Evolutionary conservation across 1,284 basidiomycete species (phyloP), one percentile per base, ranked within the genome.

Genomic region (Ganoderma sp.): DNA sequence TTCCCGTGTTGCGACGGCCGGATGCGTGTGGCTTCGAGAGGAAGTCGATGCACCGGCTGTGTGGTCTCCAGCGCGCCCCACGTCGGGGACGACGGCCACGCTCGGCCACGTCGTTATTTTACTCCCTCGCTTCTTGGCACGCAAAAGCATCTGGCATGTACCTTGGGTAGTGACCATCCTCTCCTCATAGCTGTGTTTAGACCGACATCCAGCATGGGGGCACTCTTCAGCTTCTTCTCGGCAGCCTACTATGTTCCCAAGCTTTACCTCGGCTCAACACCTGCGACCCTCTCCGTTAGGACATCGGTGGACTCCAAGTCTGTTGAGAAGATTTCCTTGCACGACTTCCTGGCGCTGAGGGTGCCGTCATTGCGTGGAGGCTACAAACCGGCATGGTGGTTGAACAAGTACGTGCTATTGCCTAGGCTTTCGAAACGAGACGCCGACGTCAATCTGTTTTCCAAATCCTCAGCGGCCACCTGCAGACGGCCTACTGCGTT

Each of bases 401-500:
- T 94, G 56, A 83, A 81, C 73, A 90, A 84, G 91, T 91, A 68
- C 71, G 84, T 78, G 28, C 25, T 48, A 39, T 60, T 56, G 42
- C 19, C 9, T 9, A 61, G 64, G 63, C 42, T 19, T 41, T 28
- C 6, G 25, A 25, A 22, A 3, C n/a, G 4, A 39, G 58, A 60
- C n/a, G 22, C 48, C n/a, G 25, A 12, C 22, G 22, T 60, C 12
- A 60, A 25, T 25, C 41, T n/a, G 12, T 9, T 60, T 41, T 37
- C 56, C n/a, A 4, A 32, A 28, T 42, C 10, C 10, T 19, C 68
- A 92, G 90, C 75, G 92, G 91, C 19, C 90, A 93, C 76, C 73
- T 91, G 45, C 91, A 93, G 74, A 93, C 91, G 5, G 76, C 87
- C n/a, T 92, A 91, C 68, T 88, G 86, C 68, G 88, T 88, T 9